Conservation (phyloP, 352 stramenopile species). For the Phytopythium kandeliae region DNA sequence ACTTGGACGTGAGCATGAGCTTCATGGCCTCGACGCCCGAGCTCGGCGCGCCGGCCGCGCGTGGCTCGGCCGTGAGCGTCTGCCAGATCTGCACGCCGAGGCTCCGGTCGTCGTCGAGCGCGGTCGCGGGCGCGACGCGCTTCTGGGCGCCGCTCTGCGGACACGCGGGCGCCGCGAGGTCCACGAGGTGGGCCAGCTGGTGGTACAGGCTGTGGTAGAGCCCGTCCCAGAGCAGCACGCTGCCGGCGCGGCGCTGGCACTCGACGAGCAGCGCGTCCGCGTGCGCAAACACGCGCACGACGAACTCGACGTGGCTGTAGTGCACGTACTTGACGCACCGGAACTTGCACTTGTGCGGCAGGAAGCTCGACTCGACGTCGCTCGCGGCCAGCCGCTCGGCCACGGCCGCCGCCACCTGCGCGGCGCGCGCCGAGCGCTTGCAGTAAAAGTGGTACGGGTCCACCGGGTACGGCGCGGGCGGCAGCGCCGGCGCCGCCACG, state of each 20-base stretch:
- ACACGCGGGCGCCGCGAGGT: constrained; percentile 40
- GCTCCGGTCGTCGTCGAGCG: constrained; percentile 24
- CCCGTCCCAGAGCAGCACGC: constrained; percentile 72
- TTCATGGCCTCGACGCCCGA: constrained; percentile 81
- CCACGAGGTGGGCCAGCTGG: constrained; percentile 39
- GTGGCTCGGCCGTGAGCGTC: constrained; percentile 23
- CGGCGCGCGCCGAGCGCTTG: constrained; percentile 9
- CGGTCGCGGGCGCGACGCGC: constrained; percentile 11
- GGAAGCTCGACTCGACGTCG: constrained; percentile 64
- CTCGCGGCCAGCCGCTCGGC: constrained; percentile 44
- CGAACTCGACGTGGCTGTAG: constrained; percentile 81
- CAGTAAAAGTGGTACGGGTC: constrained; percentile 84
- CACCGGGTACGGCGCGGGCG: constrained; percentile 63
- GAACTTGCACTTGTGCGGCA: constrained; percentile 80
- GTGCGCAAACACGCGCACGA: constrained; percentile 58
- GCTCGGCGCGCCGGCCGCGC: constrained; percentile 28
- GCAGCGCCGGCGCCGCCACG: constrained; percentile 50
- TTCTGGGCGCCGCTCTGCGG: constrained; percentile 73
- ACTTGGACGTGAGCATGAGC: constrained; percentile 79
- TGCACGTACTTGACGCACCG: constrained; percentile 84
- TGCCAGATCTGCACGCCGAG: constrained; percentile 58
- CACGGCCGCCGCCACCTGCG: constrained; percentile 22
- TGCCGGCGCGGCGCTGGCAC: constrained; percentile 70
- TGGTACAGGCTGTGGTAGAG: constrained; percentile 75
- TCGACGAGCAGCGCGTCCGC: constrained; percentile 49